Evolutionary conservation across 1,139 yeast species (phyloP).

Genomic region (Spencermartinsiella ligniputridi): DNA sequence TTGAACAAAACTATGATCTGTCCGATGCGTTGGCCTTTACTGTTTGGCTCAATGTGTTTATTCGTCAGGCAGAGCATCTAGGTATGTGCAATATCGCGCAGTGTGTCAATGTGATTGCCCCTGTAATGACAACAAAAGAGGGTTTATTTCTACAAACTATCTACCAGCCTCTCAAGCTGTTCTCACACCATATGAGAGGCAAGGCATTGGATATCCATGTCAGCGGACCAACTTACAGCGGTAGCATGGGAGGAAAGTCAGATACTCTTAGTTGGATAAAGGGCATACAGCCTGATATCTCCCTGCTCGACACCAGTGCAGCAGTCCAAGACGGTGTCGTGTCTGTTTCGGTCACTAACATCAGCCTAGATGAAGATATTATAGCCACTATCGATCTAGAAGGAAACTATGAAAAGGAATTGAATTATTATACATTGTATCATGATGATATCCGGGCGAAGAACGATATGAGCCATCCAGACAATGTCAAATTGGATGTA

Average conservation of each 20-base stretch:
- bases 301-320: slow-evolving; percentile 29
- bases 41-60: slow-evolving; percentile 36
- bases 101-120: slow-evolving; percentile 36
- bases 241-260: slow-evolving; percentile 26
- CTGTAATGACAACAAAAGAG: slow-evolving; percentile 32
- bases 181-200: slow-evolving; percentile 35
- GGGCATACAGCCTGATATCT: slow-evolving; percentile 16
- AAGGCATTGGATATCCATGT: slow-evolving; percentile 32
- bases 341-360: slow-evolving; percentile 32
- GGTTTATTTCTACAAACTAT: slow-evolving; percentile 33
- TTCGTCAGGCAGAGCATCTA: slow-evolving; percentile 31
- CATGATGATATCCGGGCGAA: slow-evolving; percentile 30
- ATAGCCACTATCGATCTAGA: slow-evolving; percentile 23
- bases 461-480: slow-evolving; percentile 24
- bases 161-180: slow-evolving; percentile 31
- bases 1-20: slow-evolving; percentile 33
- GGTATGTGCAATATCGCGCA: slow-evolving; percentile 37
- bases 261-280: slow-evolving; percentile 23
- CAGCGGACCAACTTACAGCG: slow-evolving; percentile 29
- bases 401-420: slow-evolving; percentile 13
- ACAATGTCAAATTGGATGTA: slow-evolving; percentile 5
- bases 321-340: slow-evolving; percentile 20
- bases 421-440: slow-evolving; percentile 27
- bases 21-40: slow-evolving; percentile 36
- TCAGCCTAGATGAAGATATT: slow-evolving; percentile 27